Percentiles rank a stretch among this genome's conserved stretches.
Evolutionary conservation across 31 red algal genomes (phyloP).

Genomic region (Odonthalia washingtoniensis): DNA sequence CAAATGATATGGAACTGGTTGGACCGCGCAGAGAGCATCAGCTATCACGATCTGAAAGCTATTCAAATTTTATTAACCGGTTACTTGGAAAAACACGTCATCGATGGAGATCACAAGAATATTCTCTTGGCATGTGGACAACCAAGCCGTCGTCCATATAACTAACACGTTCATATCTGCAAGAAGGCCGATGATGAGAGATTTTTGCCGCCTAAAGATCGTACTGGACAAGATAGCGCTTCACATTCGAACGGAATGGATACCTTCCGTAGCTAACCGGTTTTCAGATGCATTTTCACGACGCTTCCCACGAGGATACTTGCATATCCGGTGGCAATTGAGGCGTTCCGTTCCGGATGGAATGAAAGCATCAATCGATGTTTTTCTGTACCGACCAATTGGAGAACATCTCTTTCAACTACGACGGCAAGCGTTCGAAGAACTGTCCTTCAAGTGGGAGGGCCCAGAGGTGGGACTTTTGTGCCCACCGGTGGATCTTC

Average conservation of each 20-base stretch:
- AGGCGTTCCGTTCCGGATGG: conserved; percentile 25
- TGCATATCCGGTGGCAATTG: conserved; percentile 31
- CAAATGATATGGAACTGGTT: conserved; percentile 37
- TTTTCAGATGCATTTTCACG: conserved; percentile 32
- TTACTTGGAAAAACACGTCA: background rate
- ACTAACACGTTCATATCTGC: conserved; percentile 22
- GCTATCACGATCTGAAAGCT: conserved; percentile 3
- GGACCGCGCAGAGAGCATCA: conserved; percentile 23
- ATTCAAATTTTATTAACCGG: background rate
- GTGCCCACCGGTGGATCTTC: conserved; percentile 34
- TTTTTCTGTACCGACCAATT: conserved; percentile 12
- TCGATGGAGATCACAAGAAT: background rate
- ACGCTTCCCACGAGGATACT: conserved; percentile 29
- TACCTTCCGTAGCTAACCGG: conserved; percentile 31
- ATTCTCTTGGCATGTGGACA: conserved; percentile 39
- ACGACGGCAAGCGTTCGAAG: background rate
- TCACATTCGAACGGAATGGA: conserved; percentile 10
- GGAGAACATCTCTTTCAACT: conserved; percentile 20
- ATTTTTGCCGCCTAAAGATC: background rate
- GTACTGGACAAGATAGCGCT: background rate
- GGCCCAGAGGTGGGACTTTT: background rate
- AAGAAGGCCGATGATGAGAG: conserved; percentile 14
- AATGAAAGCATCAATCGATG: conserved; percentile 6
- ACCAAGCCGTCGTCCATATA: conserved; percentile 32
- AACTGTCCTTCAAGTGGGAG: background rate